Conservation (phyloP, 768 basidiomycete genomes). For the Kwoniella newhampshirensis region DNA sequence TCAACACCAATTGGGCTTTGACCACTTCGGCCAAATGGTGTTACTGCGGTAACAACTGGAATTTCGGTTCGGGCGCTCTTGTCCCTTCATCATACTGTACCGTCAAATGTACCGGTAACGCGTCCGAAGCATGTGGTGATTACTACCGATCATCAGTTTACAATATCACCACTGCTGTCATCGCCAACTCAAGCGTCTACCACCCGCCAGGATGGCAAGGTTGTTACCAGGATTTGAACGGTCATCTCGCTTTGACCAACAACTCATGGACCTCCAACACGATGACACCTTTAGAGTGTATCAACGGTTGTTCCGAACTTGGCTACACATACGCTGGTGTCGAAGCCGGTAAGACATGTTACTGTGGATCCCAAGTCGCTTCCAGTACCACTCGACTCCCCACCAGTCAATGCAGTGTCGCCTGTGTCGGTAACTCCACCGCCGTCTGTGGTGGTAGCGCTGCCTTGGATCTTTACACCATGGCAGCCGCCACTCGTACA, state of each 20-base stretch:
- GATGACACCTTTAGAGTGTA: slow-evolving; percentile 27
- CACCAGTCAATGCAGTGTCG: slow-evolving; percentile 27
- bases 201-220: slow-evolving; percentile 31
- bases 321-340: slow-evolving; percentile 32
- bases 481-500: slow-evolving; percentile 7
- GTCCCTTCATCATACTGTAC: slow-evolving; percentile 35
- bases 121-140: slow-evolving; percentile 38
- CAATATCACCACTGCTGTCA: slow-evolving; percentile 32
- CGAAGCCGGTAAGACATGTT: slow-evolving; percentile 25
- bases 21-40: slow-evolving; percentile 36
- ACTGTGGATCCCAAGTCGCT: slow-evolving; percentile 23
- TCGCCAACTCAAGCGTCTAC: slow-evolving; percentile 1
- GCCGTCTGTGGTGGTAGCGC: slow-evolving; percentile 27
- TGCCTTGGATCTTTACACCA: slow-evolving; percentile 32
- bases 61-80: slow-evolving; percentile 24
- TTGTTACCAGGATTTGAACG: slow-evolving; percentile 23
- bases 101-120: slow-evolving; percentile 40
- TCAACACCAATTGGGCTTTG: slow-evolving; percentile 39
- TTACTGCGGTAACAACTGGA: slow-evolving; percentile 37
- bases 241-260: slow-evolving; percentile 18
- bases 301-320: slow-evolving; percentile 36
- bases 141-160: slow-evolving; percentile 30
- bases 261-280: slow-evolving; percentile 21
- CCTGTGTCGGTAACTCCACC: slow-evolving; percentile 35
- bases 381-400: slow-evolving; percentile 13